These are phyloP conservation scores for Rhizopogon vulgaris DNA, from an alignment of 768 basidiomycete species.

Conservation along the genomic window DNA sequence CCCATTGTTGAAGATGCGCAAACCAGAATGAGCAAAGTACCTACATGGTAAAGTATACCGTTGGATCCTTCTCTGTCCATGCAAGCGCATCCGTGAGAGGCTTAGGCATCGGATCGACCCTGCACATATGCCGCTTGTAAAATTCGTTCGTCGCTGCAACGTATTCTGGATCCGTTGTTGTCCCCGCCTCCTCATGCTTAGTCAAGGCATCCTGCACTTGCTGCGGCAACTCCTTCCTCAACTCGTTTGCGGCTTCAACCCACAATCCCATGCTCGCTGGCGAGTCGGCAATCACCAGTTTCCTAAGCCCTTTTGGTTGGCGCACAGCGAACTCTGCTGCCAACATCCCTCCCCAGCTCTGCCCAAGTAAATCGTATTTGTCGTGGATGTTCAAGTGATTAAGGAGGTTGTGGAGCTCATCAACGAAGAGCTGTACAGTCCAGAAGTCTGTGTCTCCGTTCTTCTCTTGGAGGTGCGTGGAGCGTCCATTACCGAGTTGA, in stretches of 20 bases:
- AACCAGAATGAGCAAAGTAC: constrained; percentile 7
- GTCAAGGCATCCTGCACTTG: constrained; percentile 32
- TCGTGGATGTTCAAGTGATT: constrained; percentile 26
- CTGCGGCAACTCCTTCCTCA: constrained; percentile 33
- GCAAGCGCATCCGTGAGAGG: constrained; percentile 28
- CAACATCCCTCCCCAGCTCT: constrained; percentile 43
- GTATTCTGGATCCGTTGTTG: constrained; percentile 39
- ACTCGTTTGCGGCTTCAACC: constrained; percentile 24
- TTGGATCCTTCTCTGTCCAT: constrained; percentile 36
- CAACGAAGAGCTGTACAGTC: constrained; percentile 43
- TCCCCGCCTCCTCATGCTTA: constrained; percentile 41
- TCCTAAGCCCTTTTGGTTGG: constrained; percentile 40
- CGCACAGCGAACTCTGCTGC: constrained; percentile 26
- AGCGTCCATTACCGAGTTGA: constrained; percentile 49
- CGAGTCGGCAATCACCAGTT: constrained; percentile 25
- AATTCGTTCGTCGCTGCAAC: constrained; percentile 35
- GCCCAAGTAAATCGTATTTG: constrained; percentile 36
- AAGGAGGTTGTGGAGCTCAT: constrained; percentile 39
- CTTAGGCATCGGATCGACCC: constrained; percentile 38
- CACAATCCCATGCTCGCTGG: constrained; percentile 42
- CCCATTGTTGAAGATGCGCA: background rate
- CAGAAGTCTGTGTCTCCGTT: constrained; percentile 38
- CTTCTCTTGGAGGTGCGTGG: constrained; percentile 49
- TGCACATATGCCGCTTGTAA: constrained; percentile 38
- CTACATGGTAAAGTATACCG: constrained; percentile 43